A percentile compares a stretch with the other conserved stretches of the same genome.
These are phyloP conservation scores for Sicyos edulis DNA, from an alignment of 306 rosid species.

Conservation along the genomic window DNA sequence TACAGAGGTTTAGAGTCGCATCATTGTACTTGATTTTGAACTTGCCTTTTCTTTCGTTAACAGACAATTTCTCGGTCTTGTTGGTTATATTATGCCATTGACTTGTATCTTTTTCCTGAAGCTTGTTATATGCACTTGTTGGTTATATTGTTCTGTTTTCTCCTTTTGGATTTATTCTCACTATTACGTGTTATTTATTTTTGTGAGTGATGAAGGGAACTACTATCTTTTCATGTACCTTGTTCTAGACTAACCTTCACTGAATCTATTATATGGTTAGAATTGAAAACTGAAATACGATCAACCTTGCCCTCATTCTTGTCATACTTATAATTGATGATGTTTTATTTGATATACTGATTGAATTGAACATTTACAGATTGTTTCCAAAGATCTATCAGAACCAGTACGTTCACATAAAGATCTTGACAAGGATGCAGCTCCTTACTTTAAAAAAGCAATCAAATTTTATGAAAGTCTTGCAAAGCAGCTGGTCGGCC, in stretches of 20 bases:
- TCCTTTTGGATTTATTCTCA: no score
- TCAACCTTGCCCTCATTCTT: neutral
- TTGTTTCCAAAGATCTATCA: slow-evolving; percentile 78
- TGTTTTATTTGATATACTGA: neutral
- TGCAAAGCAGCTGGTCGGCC: slow-evolving; percentile 84
- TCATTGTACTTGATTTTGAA: neutral
- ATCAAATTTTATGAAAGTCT: slow-evolving; percentile 76
- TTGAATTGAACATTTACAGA: slow-evolving; percentile 46
- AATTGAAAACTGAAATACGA: neutral
- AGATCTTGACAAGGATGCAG: slow-evolving; percentile 96
- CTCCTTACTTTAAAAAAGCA: slow-evolving; percentile 88
- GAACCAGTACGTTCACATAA: slow-evolving; percentile 98
- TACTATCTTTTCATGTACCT: slow-evolving; percentile 2
- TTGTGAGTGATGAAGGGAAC: slow-evolving; percentile 8
- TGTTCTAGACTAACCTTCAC: neutral
- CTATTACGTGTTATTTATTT: neutral
- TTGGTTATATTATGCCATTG: neutral
- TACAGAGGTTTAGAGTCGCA: neutral
- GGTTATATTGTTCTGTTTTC: no score
- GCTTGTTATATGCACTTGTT: neutral
- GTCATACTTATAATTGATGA: neutral
- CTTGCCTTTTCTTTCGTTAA: neutral
- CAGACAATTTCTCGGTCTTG: neutral
- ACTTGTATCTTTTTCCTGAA: neutral
- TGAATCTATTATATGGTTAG: neutral